Percentiles rank a stretch among this genome's conserved stretches.
phyloP scores from a whole-genome alignment of 257 asterid species.

The Salvia hispanica region DNA sequence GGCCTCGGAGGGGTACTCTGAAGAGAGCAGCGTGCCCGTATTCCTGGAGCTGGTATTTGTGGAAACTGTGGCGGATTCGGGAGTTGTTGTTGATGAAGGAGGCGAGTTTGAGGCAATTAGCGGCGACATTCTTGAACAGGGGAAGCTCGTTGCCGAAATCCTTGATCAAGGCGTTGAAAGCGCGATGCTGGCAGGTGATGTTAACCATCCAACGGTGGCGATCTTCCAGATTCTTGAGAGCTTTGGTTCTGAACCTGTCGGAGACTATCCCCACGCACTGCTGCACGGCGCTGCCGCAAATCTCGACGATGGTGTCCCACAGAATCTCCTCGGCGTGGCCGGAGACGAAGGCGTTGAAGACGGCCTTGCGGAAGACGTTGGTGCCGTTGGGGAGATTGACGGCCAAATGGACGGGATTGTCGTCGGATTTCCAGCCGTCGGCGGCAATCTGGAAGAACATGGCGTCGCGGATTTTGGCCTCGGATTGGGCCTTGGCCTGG shows the following conservation, averaged over 20 bases:
- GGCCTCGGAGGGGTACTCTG: slow-evolving; percentile 54
- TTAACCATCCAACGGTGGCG: slow-evolving; percentile 97
- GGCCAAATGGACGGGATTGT: slow-evolving; percentile 64
- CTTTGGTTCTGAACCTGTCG: slow-evolving; percentile 83
- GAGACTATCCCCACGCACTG: slow-evolving; percentile 92
- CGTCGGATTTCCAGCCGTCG: slow-evolving; percentile 85
- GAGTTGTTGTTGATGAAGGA: slow-evolving; percentile 70
- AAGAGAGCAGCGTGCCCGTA: slow-evolving; percentile 71
- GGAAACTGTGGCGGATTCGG: slow-evolving; percentile 67
- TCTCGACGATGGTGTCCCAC: slow-evolving; percentile 81
- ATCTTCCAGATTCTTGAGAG: slow-evolving; percentile 71
- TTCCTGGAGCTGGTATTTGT: slow-evolving; percentile 85
- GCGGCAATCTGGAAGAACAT: slow-evolving; percentile 93
- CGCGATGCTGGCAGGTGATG: slow-evolving; percentile 82
- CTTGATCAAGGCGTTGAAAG: slow-evolving; percentile 66
- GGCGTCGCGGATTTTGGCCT: slow-evolving; percentile 87
- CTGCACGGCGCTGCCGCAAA: slow-evolving; percentile 66
- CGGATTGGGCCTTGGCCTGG: slow-evolving; percentile 66
- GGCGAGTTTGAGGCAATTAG: slow-evolving; percentile 69
- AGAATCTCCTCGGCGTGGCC: slow-evolving; percentile 83
- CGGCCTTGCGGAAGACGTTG: slow-evolving; percentile 69
- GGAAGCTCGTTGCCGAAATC: slow-evolving; percentile 85
- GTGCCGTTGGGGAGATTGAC: slow-evolving; percentile 98
- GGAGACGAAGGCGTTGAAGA: slow-evolving; percentile 63
- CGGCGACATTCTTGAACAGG: slow-evolving; percentile 65